Base-by-base conservation (phyloP, 1,284 basidiomycete species). In the Retiboletus flavoniger region DNA sequence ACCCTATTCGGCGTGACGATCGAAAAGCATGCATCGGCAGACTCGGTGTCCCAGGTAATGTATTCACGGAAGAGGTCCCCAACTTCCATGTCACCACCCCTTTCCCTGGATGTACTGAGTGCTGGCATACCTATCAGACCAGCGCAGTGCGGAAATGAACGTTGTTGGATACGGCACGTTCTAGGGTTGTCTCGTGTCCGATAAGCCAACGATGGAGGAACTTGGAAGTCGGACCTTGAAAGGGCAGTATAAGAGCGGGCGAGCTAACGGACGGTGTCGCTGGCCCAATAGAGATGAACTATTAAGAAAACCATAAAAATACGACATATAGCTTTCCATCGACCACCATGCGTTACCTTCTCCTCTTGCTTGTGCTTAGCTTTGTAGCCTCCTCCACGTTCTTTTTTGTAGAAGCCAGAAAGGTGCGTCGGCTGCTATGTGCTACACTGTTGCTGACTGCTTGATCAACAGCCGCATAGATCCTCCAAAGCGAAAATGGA, bases 261-360 rank as follows among this genome's bases (percentile, higher is more conserved):
- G 39, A 49, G 48, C 29, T 6, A 16, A 31, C 19, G 36, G 38
- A 47, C 13, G 31, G 54, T 55, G 28, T 55, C 49, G 48, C 35
- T 40, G 65, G 65, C 67, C 67, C 67, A 66, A 40, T 57, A 67
- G 58, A 66, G 26, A 69, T 65, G 67, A 67, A 64, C 56, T 21
- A 63, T 60, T 66, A 56, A 53, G 63, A 54, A 62, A 55, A 47
- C 46, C 40, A 36, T 11, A 42, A 50, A 41, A 43, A 41, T 28
- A 42, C 51, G 8, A 38, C 44, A 41, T 40, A 53, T 47, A 44
- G 5, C 34, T 34, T 41, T 35, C 41, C 38, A 40, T 29, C 28
- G 40, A 47, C 42, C 39, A 40, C 35, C 53, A 65, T 66, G 64
- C 64, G 64, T 36, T 68, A 60, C 61, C 60, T 69, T 56, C 64